Conservation (phyloP, 352 stramenopile genomes). For the Globisporangium cederbergense region DNA sequence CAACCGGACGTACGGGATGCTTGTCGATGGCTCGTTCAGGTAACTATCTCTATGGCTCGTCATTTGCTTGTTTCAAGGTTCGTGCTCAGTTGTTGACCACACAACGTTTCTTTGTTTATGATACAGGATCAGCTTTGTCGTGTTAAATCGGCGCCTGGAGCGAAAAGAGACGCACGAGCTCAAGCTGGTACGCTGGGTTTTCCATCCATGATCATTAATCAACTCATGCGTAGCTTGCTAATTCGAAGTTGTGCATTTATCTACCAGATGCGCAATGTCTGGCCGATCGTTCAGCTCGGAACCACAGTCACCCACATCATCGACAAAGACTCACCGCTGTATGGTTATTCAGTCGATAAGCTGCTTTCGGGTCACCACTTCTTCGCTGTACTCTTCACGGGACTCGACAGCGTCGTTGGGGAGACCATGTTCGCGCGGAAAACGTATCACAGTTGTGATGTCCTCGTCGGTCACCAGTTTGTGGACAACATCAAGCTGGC, state of each 20-base stretch:
- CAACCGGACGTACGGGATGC: conserved; percentile 42
- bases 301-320: conserved; percentile 59
- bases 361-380: conserved; percentile 46
- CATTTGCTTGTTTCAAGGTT: neutral
- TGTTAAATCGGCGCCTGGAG: conserved; percentile 40
- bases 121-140: conserved; percentile 43
- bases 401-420: conserved; percentile 43
- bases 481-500: conserved; percentile 59
- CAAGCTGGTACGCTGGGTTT: conserved; percentile 23
- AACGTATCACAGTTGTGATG: conserved; percentile 56
- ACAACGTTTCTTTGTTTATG: neutral
- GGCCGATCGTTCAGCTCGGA: conserved; percentile 56
- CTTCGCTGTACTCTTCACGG: conserved; percentile 56
- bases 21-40: conserved; percentile 60
- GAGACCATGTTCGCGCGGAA: conserved; percentile 61
- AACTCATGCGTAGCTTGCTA: neutral
- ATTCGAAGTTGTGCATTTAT: too few species aligned
- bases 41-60: conserved; percentile 8
- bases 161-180: conserved; percentile 53
- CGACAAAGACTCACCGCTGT: conserved; percentile 48
- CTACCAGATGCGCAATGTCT: conserved; percentile 48
- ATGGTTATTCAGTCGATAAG: conserved; percentile 35
- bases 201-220: neutral
- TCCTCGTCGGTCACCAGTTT: conserved; percentile 59
- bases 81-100: too few species aligned